Base-by-base conservation (phyloP, 306 rosid species). In the Notholithocarpus densiflorus region DNA sequence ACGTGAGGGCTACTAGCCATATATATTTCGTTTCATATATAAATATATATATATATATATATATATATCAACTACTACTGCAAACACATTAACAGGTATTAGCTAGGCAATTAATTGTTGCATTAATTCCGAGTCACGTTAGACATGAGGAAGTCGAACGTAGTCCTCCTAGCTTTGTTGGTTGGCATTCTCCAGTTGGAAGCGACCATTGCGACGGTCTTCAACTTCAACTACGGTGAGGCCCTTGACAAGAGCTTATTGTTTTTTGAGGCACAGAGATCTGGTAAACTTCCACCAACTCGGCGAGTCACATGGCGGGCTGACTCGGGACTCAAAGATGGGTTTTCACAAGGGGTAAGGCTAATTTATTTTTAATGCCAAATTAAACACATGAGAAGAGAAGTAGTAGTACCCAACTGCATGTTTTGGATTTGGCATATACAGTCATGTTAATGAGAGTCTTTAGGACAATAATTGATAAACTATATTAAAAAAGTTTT, bases 231-330 rank as follows among this genome's bases (percentile, higher is more conserved):
- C 87, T 94, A 92, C 26, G 92, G 91, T 3, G 91, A 85, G 12
- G 98, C 97, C 18, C 83, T 92, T 29, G 96, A 92, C 83, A 83
- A 90, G 84, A 92, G 89, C 55, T 87, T 94, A 76, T 55, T 88
- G 93, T 94, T 89, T 82, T 85, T 94, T 7, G 94, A 94, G 84
- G 97, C 97, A 3, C 98, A 93, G 20, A 83, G 93, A 78, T 93
- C 97, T 1, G 98, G 98, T 13, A 90, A 91, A 60, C 76, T 91
- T 68, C 90, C 92, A 12, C 12, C 24, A 5, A 80, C 76, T 45
- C 90, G 84, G 60, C 84, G 87, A 19, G 89, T 92, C 74, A 88
- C 82, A 71, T 92, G 97, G 98, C 94, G 98, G 4, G 89, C 85
- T 23, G 89, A 92, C 80, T 94, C 98, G 0, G 98, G 86, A 18